Evolutionary conservation across 495 filamentous ascomycete genomes (phyloP).

Genomic region (Hyaloscypha bicolor): DNA sequence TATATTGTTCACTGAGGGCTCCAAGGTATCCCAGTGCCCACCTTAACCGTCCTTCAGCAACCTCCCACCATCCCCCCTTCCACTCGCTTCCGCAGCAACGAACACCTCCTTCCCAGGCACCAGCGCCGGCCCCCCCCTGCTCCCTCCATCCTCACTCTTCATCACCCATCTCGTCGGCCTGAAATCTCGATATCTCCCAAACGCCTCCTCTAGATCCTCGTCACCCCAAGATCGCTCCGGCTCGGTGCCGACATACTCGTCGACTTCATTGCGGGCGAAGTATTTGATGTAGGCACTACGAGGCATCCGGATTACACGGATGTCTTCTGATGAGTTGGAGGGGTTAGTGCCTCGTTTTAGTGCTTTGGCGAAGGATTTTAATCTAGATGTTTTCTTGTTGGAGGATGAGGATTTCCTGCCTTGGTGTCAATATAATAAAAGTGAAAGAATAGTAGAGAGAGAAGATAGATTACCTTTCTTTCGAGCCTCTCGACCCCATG

Average conservation of each 20-base stretch:
- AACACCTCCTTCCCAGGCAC: background rate
- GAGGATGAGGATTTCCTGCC: background rate
- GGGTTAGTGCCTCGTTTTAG: background rate
- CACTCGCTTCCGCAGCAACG: background rate
- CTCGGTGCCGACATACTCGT: constrained; percentile 19
- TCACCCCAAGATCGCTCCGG: constrained; percentile 12
- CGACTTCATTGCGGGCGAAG: constrained; percentile 15
- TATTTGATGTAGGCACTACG: constrained; percentile 19
- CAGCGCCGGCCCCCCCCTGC: background rate
- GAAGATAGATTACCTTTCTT: background rate
- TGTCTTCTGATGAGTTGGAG: background rate
- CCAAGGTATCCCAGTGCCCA: too few species aligned
- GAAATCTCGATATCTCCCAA: constrained; percentile 16
- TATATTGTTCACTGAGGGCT: too few species aligned
- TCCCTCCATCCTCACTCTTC: background rate
- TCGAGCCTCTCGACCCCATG: background rate
- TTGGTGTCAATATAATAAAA: background rate
- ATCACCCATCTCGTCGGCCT: constrained; percentile 3
- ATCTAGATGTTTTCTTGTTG: background rate
- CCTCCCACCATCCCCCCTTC: background rate
- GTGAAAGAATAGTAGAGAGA: background rate
- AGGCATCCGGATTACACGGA: constrained; percentile 17
- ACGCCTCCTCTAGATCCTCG: constrained; percentile 17
- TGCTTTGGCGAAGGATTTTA: background rate
- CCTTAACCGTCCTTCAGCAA: background rate